phyloP scores from a whole-genome alignment of 305 asterid species.

The Ruellia speciosa region DNA sequence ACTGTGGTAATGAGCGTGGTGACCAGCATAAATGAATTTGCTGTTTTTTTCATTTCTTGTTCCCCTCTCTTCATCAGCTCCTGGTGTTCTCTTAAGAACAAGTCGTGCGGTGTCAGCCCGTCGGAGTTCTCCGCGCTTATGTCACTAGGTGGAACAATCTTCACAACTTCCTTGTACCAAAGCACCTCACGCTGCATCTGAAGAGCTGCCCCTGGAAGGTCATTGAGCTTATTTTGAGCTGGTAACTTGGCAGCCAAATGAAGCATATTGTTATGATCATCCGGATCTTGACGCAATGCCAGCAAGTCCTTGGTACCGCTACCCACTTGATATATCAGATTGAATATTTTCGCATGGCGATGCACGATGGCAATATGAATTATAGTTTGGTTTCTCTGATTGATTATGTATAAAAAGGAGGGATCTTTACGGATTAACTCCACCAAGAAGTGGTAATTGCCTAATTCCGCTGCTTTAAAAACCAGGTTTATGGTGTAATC shows the following conservation, averaged over 20 bases:
- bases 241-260: slow-evolving; percentile 31
- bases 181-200: slow-evolving; percentile 38
- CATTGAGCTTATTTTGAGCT: slow-evolving; percentile 22
- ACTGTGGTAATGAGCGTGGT: slow-evolving; percentile 29
- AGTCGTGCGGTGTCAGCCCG: slow-evolving; percentile 20
- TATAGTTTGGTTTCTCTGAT: slow-evolving; percentile 24
- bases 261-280: slow-evolving; percentile 32
- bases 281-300: too few species aligned
- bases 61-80: slow-evolving; percentile 24
- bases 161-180: slow-evolving; percentile 37
- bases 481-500: neutral
- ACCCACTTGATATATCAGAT: slow-evolving; percentile 29
- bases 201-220: slow-evolving; percentile 32
- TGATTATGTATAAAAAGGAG: slow-evolving; percentile 22
- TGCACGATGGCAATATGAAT: slow-evolving; percentile 30
- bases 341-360: slow-evolving; percentile 29
- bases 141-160: slow-evolving; percentile 24
- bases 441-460: slow-evolving; percentile 28
- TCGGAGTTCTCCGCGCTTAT: slow-evolving; percentile 9
- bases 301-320: slow-evolving; percentile 18
- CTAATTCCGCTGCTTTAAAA: slow-evolving; percentile 25
- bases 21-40: slow-evolving; percentile 31
- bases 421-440: slow-evolving; percentile 24
- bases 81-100: slow-evolving; percentile 18
- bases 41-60: slow-evolving; percentile 27